A percentile compares a stretch with the other conserved stretches of the same genome.
phyloP scores from a whole-genome alignment of 164 flowering plant species.

The Piper longum region DNA sequence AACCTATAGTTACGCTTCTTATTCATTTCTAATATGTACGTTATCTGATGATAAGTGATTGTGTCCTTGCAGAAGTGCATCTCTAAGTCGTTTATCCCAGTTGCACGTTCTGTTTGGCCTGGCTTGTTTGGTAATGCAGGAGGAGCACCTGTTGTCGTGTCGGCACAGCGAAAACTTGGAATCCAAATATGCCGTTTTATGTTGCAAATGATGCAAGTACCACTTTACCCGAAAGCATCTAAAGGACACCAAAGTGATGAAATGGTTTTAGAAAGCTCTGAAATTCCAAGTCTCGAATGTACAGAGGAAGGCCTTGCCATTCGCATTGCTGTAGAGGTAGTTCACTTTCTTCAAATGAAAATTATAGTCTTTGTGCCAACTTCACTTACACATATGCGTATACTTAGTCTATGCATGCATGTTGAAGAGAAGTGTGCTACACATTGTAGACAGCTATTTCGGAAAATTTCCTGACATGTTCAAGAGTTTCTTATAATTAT shows the following conservation, averaged over 20 bases:
- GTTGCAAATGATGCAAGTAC: constrained; percentile 94
- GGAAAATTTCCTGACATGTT: background rate
- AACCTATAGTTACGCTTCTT: constrained; percentile 1
- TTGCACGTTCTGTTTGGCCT: constrained; percentile 87
- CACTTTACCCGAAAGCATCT: constrained; percentile 37
- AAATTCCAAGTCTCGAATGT: constrained; percentile 26
- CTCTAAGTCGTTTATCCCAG: constrained; percentile 74
- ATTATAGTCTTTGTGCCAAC: background rate
- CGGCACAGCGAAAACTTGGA: constrained; percentile 75
- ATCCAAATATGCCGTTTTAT: constrained; percentile 84
- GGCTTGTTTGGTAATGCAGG: constrained; percentile 59
- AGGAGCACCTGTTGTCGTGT: constrained; percentile 46
- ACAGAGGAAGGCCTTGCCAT: constrained; percentile 91
- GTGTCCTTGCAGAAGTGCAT: constrained; percentile 47
- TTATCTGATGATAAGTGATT: constrained; percentile 1
- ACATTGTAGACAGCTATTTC: too few species aligned
- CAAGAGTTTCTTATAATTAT: background rate
- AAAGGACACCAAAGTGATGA: constrained; percentile 17
- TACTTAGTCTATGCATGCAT: background rate
- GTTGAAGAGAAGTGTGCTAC: background rate
- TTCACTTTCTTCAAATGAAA: background rate
- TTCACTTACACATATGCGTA: background rate
- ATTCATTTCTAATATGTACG: background rate
- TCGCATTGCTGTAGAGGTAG: constrained; percentile 77
- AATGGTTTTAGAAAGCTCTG: constrained; percentile 17